Evolutionary conservation across 306 rosid genomes (phyloP), one percentile per base, ranked within the genome.

Genomic region (Macrotyloma uniflorum): DNA sequence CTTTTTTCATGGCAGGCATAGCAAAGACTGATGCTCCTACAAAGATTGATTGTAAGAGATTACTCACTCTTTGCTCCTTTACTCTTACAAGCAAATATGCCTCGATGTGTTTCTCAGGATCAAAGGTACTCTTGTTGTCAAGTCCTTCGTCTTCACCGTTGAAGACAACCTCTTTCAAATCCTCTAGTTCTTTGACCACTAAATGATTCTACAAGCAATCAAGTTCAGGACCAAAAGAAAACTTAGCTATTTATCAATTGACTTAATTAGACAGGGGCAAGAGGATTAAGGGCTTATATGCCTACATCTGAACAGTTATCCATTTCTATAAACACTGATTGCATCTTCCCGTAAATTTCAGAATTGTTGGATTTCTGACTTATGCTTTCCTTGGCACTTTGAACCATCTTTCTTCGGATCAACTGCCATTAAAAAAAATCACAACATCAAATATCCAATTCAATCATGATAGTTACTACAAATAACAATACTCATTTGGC

Each of bases 11-110:
- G 67, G 68, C 83, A 58, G 96, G 94, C 86, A 94, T 86, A 15
- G 94, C 94, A 68, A 84, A 86, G 15, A 94, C 85, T 47, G 96
- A 78, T 68, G 86, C 96, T 82, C 91, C 96, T 19, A 94, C 97
- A 47, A 91, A 84, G 61, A 91, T 74, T 63, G 98, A 85, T 72
- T 94, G 98, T 20, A 94, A 51, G 28, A 94, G 90, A 81, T 90
- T 94, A 89, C 96, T 94, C 85, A 94, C 75, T 86, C 98, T 84
- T 57, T 94, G 98, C 89, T 94, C 98, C 0, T 90, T 94, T 63
- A 94, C 98, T 79, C 97, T 84, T 42, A 89, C 94, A 4, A 96
- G 98, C 24, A 94, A 86, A 70, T 79, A 66, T 47, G 81, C 84
- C 30, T 94, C 98, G 53, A 94, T 91, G 87, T 91, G 91, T 86